These are phyloP conservation scores for Neurospora sp. DNA, from an alignment of 495 filamentous ascomycete species.

Conservation along the genomic window DNA sequence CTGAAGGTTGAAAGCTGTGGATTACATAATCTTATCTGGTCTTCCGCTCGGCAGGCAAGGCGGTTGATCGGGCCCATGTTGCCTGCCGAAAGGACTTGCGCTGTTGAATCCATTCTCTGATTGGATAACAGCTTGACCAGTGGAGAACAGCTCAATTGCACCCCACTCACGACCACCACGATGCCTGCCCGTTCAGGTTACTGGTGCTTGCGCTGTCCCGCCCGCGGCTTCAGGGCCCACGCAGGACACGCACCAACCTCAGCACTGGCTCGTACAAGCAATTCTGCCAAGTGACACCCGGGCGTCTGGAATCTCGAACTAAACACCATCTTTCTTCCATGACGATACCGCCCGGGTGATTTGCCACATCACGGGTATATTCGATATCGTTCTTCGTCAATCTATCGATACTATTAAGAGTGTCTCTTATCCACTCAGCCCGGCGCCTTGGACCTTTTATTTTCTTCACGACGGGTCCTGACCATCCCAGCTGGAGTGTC, in stretches of 20 bases:
- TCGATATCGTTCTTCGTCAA: not conserved
- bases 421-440: no score
- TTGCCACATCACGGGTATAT: not conserved
- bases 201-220: not conserved
- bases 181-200: not conserved
- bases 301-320: not conserved
- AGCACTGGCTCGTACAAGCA: not conserved
- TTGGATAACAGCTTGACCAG: not conserved
- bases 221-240: not conserved
- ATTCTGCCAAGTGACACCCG: not conserved
- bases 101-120: not conserved
- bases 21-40: conserved; percentile 13
- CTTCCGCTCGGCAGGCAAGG: not conserved
- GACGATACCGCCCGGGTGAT: not conserved
- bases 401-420: not conserved
- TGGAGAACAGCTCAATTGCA: not conserved
- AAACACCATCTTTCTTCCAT: not conserved
- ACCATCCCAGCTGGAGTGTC: not conserved
- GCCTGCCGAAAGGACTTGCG: not conserved
- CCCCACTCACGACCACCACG: not conserved
- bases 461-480: not conserved
- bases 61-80: not conserved
- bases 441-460: not conserved
- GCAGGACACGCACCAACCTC: not conserved
- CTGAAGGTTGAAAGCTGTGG: not conserved